A percentile compares a stretch with the other conserved stretches of the same genome.
Conservation (phyloP, 164 flowering plant genomes). For the Echeveria elegans region DNA sequence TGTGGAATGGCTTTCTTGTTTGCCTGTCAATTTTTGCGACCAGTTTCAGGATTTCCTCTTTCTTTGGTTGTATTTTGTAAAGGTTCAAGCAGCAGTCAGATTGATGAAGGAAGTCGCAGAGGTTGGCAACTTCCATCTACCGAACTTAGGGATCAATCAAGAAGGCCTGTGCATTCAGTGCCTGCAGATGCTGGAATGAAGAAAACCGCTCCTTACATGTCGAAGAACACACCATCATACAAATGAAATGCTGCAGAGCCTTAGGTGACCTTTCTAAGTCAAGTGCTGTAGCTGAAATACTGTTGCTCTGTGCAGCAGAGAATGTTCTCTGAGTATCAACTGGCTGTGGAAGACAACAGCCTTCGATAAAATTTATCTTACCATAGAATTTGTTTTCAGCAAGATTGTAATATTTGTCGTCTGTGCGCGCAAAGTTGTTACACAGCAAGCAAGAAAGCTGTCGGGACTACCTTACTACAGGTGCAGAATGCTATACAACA, state of each 20-base stretch:
- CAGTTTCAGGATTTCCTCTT: neutral
- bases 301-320: neutral
- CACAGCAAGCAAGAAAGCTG: too few relatives aligned
- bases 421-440: too few relatives aligned
- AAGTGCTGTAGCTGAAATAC: neutral
- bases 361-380: too few relatives aligned
- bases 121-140: constrained; percentile 70
- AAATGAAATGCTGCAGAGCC: neutral
- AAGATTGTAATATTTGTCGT: too few relatives aligned
- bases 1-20: neutral
- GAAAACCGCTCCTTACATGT: constrained; percentile 5
- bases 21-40: neutral
- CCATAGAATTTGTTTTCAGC: too few relatives aligned
- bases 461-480: too few relatives aligned
- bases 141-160: constrained; percentile 13
- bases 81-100: constrained; percentile 17
- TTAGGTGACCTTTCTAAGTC: neutral
- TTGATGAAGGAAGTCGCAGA: constrained; percentile 18
- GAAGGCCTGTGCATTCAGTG: neutral
- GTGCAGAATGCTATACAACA: too few relatives aligned
- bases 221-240: neutral
- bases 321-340: too few relatives aligned
- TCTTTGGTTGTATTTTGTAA: neutral
- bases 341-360: too few relatives aligned
- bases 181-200: neutral